A percentile compares a stretch with the other conserved stretches of the same genome.
These are phyloP conservation scores for Candida glaebosa DNA, from an alignment of 805 yeast genomes.

Conservation along the genomic window DNA sequence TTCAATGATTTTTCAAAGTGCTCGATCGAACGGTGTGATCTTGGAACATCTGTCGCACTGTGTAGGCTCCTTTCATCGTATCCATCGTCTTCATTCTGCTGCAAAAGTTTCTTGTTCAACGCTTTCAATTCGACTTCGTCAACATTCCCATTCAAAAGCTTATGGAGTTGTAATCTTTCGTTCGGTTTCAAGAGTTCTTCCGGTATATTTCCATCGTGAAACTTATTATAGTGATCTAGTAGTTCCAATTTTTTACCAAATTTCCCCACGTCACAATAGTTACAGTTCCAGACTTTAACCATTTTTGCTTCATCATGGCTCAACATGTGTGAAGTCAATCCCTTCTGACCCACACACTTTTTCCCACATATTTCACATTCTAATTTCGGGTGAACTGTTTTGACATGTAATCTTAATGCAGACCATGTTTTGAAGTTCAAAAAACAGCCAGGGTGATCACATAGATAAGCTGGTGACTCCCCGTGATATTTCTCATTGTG, in stretches of 20 bases:
- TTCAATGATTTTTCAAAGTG: slow-evolving; percentile 13
- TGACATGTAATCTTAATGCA: slow-evolving; percentile 66
- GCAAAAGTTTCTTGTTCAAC: slow-evolving; percentile 2
- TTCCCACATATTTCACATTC: slow-evolving; percentile 64
- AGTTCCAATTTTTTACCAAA: slow-evolving; percentile 58
- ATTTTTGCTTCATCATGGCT: slow-evolving; percentile 53
- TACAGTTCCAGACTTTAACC: slow-evolving; percentile 67
- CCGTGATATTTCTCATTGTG: slow-evolving; percentile 70
- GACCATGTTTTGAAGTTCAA: slow-evolving; percentile 67
- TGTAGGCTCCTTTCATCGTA: slow-evolving; percentile 7
- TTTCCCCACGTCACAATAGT: slow-evolving; percentile 43
- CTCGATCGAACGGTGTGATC: slow-evolving; percentile 17
- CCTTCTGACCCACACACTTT: slow-evolving; percentile 69
- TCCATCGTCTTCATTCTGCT: slow-evolving; percentile 9
- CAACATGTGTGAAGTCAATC: slow-evolving; percentile 69
- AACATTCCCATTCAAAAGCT: slow-evolving; percentile 15
- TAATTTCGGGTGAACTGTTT: slow-evolving; percentile 68
- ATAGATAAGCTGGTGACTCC: slow-evolving; percentile 50
- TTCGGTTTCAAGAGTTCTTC: slow-evolving; percentile 25
- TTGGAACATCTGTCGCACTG: slow-evolving; percentile 9
- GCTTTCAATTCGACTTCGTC: not conserved
- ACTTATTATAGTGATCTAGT: slow-evolving; percentile 50
- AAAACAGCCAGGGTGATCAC: slow-evolving; percentile 62
- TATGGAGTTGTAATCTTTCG: slow-evolving; percentile 20
- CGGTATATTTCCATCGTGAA: slow-evolving; percentile 42